These are phyloP conservation scores for Colletotrichum sp. DNA, from an alignment of 2,329 filamentous ascomycete species.

Conservation along the genomic window DNA sequence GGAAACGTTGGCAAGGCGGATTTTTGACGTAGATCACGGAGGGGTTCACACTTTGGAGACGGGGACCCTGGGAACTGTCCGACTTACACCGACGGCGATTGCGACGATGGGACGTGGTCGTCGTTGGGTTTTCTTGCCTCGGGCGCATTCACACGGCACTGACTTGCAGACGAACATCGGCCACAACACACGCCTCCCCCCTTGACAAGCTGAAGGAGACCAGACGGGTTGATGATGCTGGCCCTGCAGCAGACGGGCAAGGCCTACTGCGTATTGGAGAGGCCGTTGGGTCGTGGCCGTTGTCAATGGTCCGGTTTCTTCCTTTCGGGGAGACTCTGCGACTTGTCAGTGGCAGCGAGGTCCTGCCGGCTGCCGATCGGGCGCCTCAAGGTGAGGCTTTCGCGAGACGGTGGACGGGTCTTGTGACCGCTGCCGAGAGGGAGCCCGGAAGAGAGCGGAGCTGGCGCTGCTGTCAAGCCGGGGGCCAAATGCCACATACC, in stretches of 20 bases:
- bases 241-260: neutral
- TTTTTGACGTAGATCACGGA: slow-evolving; percentile 8
- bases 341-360: neutral
- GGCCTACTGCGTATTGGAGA: neutral
- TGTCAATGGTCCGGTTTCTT: neutral
- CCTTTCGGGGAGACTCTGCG: neutral
- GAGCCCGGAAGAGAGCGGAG: neutral
- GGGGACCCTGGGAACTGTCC: neutral
- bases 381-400: slow-evolving; percentile 7
- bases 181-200: neutral
- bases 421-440: slow-evolving; percentile 11
- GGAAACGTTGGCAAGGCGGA: neutral
- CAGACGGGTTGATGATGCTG: neutral
- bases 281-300: neutral
- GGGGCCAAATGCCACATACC: neutral
- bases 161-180: neutral
- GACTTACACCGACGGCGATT: slow-evolving; percentile 8
- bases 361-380: slow-evolving; percentile 18
- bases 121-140: neutral
- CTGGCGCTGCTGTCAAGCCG: neutral
- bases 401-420: neutral
- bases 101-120: neutral
- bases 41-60: neutral
- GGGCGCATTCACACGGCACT: neutral
- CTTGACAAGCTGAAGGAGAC: slow-evolving; percentile 8